These are phyloP conservation scores for Marasmius fiardii DNA, from an alignment of 1,284 basidiomycete species.

Conservation along the genomic window DNA sequence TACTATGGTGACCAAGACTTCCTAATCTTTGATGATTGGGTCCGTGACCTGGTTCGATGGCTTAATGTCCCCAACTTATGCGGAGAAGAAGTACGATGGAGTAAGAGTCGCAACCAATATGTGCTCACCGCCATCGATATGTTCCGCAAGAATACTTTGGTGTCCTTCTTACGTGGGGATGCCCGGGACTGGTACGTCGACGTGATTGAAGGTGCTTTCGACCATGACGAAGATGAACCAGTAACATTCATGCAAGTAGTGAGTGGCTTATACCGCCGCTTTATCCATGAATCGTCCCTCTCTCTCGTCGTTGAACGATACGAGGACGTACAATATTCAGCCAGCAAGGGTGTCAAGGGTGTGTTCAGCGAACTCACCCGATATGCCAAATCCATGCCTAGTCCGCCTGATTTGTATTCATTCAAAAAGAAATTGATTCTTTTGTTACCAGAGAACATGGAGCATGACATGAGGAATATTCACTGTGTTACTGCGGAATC, in stretches of 20 bases:
- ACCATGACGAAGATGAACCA: not conserved
- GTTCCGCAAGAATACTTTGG: too few species aligned
- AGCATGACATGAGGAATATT: not conserved
- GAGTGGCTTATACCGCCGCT: not conserved
- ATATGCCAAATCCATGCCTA: not conserved
- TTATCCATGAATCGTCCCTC: slow-evolving; percentile 4
- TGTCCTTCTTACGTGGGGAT: not conserved
- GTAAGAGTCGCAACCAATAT: not conserved
- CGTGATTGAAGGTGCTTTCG: not conserved
- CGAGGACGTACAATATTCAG: not conserved
- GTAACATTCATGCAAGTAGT: slow-evolving; percentile 4
- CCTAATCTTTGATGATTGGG: not conserved
- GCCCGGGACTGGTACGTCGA: slow-evolving; percentile 1
- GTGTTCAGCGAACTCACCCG: not conserved
- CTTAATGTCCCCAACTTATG: not conserved
- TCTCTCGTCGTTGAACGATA: not conserved
- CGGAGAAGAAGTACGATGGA: not conserved
- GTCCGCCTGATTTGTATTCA: not conserved
- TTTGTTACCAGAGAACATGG: not conserved
- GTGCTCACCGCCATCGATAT: not conserved
- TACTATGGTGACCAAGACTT: not conserved
- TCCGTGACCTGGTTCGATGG: not conserved
- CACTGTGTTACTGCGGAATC: not conserved
- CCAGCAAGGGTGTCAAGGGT: not conserved
- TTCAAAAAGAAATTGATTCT: slow-evolving; percentile 8